These are phyloP conservation scores for Zizania latifolia DNA, from an alignment of 176 grass and related monocot species.

Conservation along the genomic window DNA sequence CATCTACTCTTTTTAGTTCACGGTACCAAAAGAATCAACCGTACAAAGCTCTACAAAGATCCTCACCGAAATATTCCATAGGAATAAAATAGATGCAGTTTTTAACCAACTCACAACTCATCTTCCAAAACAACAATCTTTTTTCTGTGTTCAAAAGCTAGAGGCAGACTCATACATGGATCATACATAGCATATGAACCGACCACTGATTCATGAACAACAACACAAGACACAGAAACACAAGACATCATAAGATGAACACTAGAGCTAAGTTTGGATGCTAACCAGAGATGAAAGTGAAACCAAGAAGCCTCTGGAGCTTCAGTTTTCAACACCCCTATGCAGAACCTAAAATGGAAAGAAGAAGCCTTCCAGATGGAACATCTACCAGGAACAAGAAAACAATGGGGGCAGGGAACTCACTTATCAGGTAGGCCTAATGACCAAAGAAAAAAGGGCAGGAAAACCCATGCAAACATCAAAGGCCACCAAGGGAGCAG, in stretches of 20 bases:
- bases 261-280: background rate
- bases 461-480: conserved; percentile 6
- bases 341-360: conserved; percentile 49
- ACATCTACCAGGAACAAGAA: conserved; percentile 46
- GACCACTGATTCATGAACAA: background rate
- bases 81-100: background rate
- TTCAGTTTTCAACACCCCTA: background rate
- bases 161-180: too few species aligned
- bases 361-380: conserved; percentile 49
- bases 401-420: conserved; percentile 25
- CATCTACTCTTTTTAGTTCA: background rate
- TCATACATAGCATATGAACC: background rate
- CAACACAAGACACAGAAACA: background rate
- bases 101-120: background rate
- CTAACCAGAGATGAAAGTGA: background rate
- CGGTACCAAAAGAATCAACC: background rate
- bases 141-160: background rate
- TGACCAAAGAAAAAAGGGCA: conserved; percentile 21
- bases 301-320: background rate
- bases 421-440: conserved; percentile 30
- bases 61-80: background rate
- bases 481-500: conserved; percentile 35
- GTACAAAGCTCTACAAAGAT: background rate
- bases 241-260: background rate
- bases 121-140: background rate